Conservation (phyloP, 1,284 basidiomycete species). For the Kalmanozyma brasiliensis region DNA sequence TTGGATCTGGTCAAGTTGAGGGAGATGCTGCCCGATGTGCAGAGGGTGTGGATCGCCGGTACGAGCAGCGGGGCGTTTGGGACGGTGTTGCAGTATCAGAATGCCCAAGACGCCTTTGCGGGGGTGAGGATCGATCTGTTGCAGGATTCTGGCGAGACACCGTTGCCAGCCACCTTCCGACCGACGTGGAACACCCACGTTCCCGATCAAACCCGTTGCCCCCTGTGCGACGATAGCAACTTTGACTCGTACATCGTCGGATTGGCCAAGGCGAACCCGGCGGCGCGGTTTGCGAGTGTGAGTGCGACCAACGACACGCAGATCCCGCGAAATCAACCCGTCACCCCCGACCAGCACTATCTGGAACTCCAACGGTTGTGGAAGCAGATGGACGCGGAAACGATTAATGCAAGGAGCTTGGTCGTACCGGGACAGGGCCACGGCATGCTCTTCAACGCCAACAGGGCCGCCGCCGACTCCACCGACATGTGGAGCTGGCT, state of each 20-base stretch:
- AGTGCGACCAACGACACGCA: slow-evolving; percentile 29
- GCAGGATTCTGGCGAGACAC: slow-evolving; percentile 29
- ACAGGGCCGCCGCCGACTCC: slow-evolving; percentile 26
- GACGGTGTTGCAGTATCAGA: slow-evolving; percentile 28
- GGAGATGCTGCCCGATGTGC: slow-evolving; percentile 9
- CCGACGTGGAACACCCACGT: slow-evolving; percentile 26
- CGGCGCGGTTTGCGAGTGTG: slow-evolving; percentile 27
- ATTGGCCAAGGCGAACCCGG: slow-evolving; percentile 24
- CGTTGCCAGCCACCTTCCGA: slow-evolving; percentile 9
- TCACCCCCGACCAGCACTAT: slow-evolving; percentile 9
- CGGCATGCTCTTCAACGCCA: slow-evolving; percentile 14
- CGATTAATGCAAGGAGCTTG: slow-evolving; percentile 27
- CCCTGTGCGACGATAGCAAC: slow-evolving; percentile 28
- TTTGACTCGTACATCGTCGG: slow-evolving; percentile 41
- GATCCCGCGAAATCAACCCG: slow-evolving; percentile 29
- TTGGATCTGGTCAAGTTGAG: slow-evolving; percentile 20
- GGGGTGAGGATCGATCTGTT: slow-evolving; percentile 23
- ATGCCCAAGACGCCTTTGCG: slow-evolving; percentile 18
- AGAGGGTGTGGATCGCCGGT: slow-evolving; percentile 17
- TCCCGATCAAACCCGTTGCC: slow-evolving; percentile 19
- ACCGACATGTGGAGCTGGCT: slow-evolving; percentile 24
- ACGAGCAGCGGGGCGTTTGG: slow-evolving; percentile 31
- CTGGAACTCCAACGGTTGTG: slow-evolving; percentile 22
- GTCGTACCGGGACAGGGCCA: slow-evolving; percentile 23
- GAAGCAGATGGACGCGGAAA: slow-evolving; percentile 9